Percentiles rank a stretch among this genome's conserved stretches.
phyloP scores from a whole-genome alignment of 306 rosid genomes.

The Biancaea sappan region DNA sequence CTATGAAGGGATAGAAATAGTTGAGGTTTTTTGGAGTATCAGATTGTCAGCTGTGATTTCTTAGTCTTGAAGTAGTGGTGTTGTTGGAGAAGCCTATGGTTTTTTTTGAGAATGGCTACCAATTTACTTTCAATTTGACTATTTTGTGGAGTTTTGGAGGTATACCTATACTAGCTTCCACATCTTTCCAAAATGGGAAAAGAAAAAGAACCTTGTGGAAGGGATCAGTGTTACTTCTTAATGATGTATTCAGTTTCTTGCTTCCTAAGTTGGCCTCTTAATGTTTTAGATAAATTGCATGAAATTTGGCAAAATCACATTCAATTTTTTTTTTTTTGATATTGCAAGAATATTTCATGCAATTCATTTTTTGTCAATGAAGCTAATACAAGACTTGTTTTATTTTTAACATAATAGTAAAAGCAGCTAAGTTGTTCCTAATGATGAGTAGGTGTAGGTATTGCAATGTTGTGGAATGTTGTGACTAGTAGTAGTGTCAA shows the following conservation, averaged over 20 bases:
- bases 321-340: too few relatives aligned
- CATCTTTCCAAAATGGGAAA: not conserved
- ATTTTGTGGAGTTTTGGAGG: conserved; percentile 15
- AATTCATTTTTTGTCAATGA: too few relatives aligned
- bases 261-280: too few relatives aligned
- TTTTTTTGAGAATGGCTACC: conserved; percentile 37
- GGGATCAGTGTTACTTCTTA: not conserved
- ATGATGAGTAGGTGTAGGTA: too few relatives aligned
- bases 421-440: too few relatives aligned
- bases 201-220: not conserved
- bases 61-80: conserved; percentile 16
- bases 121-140: not conserved
- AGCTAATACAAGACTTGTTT: too few relatives aligned
- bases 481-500: too few relatives aligned
- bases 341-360: too few relatives aligned
- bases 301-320: too few relatives aligned
- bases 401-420: too few relatives aligned
- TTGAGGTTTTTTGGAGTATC: not conserved
- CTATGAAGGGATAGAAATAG: conserved; percentile 17
- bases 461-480: too few relatives aligned
- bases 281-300: too few relatives aligned
- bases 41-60: conserved; percentile 15
- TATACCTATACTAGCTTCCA: not conserved
- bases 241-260: not conserved
- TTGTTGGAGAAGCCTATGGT: conserved; percentile 31